Evolutionary conservation across 1,284 basidiomycete genomes (phyloP).

Genomic region (Termitomyces sp.): DNA sequence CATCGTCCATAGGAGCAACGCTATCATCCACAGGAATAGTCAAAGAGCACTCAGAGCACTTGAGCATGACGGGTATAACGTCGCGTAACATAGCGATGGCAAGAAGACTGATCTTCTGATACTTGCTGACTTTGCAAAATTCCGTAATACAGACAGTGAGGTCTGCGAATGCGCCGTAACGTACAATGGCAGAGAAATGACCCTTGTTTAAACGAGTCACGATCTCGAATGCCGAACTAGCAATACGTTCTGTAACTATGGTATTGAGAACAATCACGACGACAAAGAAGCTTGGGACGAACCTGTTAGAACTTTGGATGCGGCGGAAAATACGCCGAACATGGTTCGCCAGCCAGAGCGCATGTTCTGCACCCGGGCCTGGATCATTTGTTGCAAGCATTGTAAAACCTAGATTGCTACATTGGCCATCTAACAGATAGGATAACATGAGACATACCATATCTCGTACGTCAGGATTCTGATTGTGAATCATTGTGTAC

Average conservation of each 20-base stretch:
- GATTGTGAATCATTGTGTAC: slow-evolving; percentile 96
- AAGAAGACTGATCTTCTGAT: slow-evolving; percentile 95
- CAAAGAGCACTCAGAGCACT: slow-evolving; percentile 77
- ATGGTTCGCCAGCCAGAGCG: slow-evolving; percentile 99
- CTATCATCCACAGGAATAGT: slow-evolving; percentile 27
- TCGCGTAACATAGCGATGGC: slow-evolving; percentile 96
- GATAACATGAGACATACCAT: slow-evolving; percentile 62
- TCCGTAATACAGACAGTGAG: slow-evolving; percentile 97
- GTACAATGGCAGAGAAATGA: slow-evolving; percentile 88
- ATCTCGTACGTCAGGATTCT: slow-evolving; percentile 92
- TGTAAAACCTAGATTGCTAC: slow-evolving; percentile 71
- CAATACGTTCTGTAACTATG: slow-evolving; percentile 71
- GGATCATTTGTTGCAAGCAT: slow-evolving; percentile 99
- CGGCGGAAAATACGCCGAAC: slow-evolving; percentile 97
- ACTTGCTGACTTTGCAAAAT: slow-evolving; percentile 98
- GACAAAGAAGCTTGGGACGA: slow-evolving; percentile 16
- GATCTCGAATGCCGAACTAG: slow-evolving; percentile 93
- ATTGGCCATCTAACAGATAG: neutral
- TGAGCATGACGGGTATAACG: slow-evolving; percentile 88
- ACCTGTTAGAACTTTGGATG: slow-evolving; percentile 92
- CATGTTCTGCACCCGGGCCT: slow-evolving; percentile 91
- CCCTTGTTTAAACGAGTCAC: slow-evolving; percentile 89
- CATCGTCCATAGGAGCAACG: slow-evolving; percentile 56
- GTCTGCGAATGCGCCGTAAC: slow-evolving; percentile 93
- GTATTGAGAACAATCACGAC: slow-evolving; percentile 1